Conservation (phyloP, 2,329 filamentous ascomycete genomes). For the Ascochyta koolunga region DNA sequence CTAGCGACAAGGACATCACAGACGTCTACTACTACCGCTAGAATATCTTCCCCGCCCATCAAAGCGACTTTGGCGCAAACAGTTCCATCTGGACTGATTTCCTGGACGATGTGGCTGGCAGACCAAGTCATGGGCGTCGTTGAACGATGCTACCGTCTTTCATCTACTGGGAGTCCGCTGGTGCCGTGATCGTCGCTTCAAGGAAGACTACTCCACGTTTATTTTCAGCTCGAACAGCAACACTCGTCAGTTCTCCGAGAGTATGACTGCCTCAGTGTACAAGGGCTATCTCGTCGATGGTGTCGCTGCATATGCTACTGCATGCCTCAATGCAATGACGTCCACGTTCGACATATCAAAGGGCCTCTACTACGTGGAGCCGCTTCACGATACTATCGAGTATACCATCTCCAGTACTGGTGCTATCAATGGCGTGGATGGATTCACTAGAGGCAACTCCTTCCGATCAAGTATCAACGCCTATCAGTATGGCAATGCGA, state of each 20-base stretch:
- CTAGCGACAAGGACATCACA: constrained; percentile 46
- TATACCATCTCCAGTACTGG: constrained; percentile 55
- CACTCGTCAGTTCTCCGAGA: constrained; percentile 53
- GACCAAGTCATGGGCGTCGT: constrained; percentile 49
- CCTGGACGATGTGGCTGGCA: constrained; percentile 54
- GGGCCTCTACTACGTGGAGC: constrained; percentile 52
- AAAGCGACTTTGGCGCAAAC: constrained; percentile 51
- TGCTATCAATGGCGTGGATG: constrained; percentile 49
- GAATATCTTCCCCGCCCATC: constrained; percentile 53
- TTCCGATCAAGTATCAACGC: constrained; percentile 55
- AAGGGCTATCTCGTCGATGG: constrained; percentile 52
- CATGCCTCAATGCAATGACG: constrained; percentile 46
- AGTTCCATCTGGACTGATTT: constrained; percentile 56
- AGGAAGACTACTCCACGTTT: constrained; percentile 52
- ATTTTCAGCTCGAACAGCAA: constrained; percentile 50
- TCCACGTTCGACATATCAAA: constrained; percentile 48
- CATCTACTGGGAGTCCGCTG: constrained; percentile 54
- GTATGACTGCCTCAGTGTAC: constrained; percentile 51
- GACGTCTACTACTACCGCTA: constrained; percentile 57
- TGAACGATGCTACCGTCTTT: constrained; percentile 55
- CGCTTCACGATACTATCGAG: constrained; percentile 53
- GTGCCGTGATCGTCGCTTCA: constrained; percentile 53
- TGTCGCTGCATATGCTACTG: constrained; percentile 39
- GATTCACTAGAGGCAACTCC: constrained; percentile 50
- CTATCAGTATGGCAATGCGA: constrained; percentile 53